Base-by-base conservation (phyloP, 2,329 filamentous ascomycete species). In the Xylariaceae sp. region DNA sequence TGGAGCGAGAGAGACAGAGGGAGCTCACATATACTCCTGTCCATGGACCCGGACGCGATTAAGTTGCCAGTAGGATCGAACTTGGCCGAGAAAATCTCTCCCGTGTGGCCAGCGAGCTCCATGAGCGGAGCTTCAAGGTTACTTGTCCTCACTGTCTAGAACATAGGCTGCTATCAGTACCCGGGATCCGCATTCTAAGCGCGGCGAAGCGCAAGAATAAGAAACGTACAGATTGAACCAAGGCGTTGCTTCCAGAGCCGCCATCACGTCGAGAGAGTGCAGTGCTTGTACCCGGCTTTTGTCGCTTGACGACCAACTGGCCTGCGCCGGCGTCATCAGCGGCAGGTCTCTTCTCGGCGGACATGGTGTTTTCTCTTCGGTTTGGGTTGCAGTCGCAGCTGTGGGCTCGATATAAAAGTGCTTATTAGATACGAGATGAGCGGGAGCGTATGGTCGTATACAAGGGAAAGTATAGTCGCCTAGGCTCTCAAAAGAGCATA, bases 31-130 rank as follows among this genome's bases (percentile, higher is more conserved):
- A 99, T 94, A 53, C 86, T 90, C 65, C 92, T 84, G 70, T 99
- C 94, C 90, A 97, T 96, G 10, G 91, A 94, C 7, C 91, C 93
- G 1, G 94, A 97, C 35, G 94, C 94, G 64, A 97, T 94, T 60
- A 91, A 81, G 59, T 92, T 88, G 36, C 92, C 93, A 2, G 88
- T 88, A 2, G 91, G 88, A 69, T 97, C 91, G 69, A 99, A 99
- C 68, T 90, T 88, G 42, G 91, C 89, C 20, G 91, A 82, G 69
- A 97, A 97, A 41, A 99, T 84, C 75, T 99, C 94, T 16, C 91
- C 92, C n/a, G 78, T 77, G 69, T 84, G 83, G 68, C 91, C 92
- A 43, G 87, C 88, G 50, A 99, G 79, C 74, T 97, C 91, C 92
- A 97, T 97, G 37, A 97, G 88, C 1, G 93, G 92, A 53, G 93